A percentile compares a stretch with the other conserved stretches of the same genome.
phyloP scores from a whole-genome alignment of 106 monocot species.

The Ottelia alismoides region DNA sequence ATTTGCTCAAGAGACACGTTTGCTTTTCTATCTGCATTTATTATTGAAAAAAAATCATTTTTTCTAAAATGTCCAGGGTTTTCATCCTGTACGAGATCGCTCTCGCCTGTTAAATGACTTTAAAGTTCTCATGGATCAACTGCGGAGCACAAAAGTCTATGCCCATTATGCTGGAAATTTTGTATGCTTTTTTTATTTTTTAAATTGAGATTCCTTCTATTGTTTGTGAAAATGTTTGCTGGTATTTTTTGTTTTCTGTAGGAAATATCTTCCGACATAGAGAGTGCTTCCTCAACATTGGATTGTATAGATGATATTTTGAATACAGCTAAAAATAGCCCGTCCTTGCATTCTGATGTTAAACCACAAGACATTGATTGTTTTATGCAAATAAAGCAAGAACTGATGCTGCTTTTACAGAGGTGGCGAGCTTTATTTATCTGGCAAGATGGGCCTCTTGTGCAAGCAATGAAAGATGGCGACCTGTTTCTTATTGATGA shows the following conservation, averaged over 20 bases:
- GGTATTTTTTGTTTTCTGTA: constrained; percentile 13
- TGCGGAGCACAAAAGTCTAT: constrained; percentile 35
- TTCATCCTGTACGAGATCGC: constrained; percentile 71
- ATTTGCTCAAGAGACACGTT: too few species aligned
- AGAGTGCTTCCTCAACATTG: constrained; percentile 39
- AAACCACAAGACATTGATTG: constrained; percentile 27
- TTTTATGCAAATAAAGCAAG: constrained; percentile 32
- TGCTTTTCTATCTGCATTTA: too few species aligned
- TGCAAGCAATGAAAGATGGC: constrained; percentile 89
- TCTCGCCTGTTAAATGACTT: constrained; percentile 44
- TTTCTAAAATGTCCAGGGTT: too few species aligned
- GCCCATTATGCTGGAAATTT: constrained; percentile 14
- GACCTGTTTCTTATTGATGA: constrained; percentile 92
- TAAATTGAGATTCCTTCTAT: background rate
- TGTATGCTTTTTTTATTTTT: constrained; percentile 23
- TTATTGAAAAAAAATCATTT: too few species aligned
- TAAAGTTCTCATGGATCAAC: constrained; percentile 27
- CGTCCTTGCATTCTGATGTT: constrained; percentile 13
- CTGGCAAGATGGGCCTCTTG: constrained; percentile 97
- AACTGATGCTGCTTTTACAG: constrained; percentile 30
- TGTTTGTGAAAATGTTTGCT: background rate
- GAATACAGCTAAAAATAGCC: constrained; percentile 10
- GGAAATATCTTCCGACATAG: constrained; percentile 58
- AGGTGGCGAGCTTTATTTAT: constrained; percentile 71
- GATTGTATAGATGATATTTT: constrained; percentile 22